These are phyloP conservation scores for Endoconidiophora polonica DNA, from an alignment of 2,329 filamentous ascomycete genomes.

Conservation along the genomic window DNA sequence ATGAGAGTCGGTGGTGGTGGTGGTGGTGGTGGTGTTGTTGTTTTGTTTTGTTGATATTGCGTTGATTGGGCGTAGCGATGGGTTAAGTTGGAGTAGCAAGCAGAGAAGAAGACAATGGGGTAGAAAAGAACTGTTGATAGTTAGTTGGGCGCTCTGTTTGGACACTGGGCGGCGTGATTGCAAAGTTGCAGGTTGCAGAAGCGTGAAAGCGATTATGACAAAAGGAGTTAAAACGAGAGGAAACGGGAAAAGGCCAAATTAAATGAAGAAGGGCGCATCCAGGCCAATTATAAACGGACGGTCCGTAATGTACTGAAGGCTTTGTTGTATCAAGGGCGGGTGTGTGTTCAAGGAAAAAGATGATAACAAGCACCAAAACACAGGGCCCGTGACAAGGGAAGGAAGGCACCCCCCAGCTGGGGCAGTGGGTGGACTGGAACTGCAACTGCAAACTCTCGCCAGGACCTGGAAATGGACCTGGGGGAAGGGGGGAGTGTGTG, in stretches of 20 bases:
- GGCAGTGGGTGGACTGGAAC: no score
- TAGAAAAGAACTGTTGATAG: not conserved
- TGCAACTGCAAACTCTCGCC: no score
- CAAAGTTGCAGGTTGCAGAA: not conserved
- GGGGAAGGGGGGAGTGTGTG: no score
- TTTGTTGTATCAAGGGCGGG: no score
- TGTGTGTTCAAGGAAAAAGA: no score
- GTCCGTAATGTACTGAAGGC: no score
- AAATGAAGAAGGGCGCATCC: constrained; percentile 12
- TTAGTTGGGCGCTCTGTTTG: not conserved
- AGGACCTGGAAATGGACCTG: no score
- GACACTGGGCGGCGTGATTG: constrained; percentile 1
- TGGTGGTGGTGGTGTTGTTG: not conserved
- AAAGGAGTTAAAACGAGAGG: constrained; percentile 11
- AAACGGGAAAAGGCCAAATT: constrained; percentile 4
- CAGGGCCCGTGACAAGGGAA: no score
- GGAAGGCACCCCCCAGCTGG: no score
- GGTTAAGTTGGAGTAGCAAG: not conserved
- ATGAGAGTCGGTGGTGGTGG: not conserved
- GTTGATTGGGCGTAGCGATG: not conserved
- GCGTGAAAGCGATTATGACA: not conserved
- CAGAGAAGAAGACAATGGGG: not conserved
- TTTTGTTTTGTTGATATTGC: not conserved
- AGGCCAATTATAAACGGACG: not conserved
- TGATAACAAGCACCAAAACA: no score